Base-by-base conservation (phyloP, 768 basidiomycete genomes). In the Rhizopogon salebrosus region DNA sequence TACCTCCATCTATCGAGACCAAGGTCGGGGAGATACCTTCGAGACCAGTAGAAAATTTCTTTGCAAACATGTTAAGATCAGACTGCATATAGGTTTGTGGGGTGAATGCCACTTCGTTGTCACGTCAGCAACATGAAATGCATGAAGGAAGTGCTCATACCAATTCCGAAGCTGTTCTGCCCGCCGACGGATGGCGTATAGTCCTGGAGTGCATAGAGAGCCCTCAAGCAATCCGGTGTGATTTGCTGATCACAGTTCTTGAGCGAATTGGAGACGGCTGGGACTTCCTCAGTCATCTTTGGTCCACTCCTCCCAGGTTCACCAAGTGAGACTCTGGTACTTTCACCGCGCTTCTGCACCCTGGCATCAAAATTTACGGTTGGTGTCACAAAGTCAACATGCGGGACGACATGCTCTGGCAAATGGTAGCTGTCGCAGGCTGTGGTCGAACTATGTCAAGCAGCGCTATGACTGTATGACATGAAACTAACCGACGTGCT, bases 151-250 rank as follows among this genome's bases (percentile, higher is more conserved):
- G 7, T 29, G n/a, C 24, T 57, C 67, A 49, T 48, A 70, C 68
- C 60, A 70, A 87, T 73, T 29, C 83, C 85, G 48, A 80, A 76
- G 36, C 73, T 79, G 61, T 86, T 88, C 39, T 59, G 64, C 11
- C 61, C 55, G 0, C 74, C 70, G 1, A 70, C 65, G 2, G 60
- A n/a, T 0, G 82, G 82, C 0, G 72, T 67, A 53, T 84, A 85
- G n/a, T n/a, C n/a, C 7, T 60, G n/a, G 6, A 78, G 61, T n/a
- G 77, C 78, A 58, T 87, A 87, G 50, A 87, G 58, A 3, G 72
- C 73, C 35, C 79, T 70, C 54, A 88, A 70, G 61, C 85, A 88
- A 3, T 71, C 57, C 6, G 83, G 83, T 0, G 84, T 87, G 49
- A 80, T 79, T 16, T 62, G 52, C 3, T 59, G 40, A 45, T 75